Conservation (phyloP, 306 rosid species). For the Quercus alba region DNA sequence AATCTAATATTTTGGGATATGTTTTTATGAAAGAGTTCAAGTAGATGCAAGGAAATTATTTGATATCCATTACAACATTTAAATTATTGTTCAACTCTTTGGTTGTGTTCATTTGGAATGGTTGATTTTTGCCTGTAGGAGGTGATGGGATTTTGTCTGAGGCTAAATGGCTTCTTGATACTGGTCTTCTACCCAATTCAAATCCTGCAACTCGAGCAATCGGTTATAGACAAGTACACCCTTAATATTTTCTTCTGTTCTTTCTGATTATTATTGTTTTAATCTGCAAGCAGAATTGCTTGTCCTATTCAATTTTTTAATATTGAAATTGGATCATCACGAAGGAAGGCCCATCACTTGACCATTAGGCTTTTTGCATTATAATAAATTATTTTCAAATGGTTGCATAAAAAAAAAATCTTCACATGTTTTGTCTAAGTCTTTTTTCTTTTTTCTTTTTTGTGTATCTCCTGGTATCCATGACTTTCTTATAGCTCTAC, state of each 20-base stretch:
- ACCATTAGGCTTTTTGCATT: not conserved
- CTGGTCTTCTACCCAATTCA: conserved; percentile 81
- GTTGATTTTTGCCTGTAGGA: conserved; percentile 44
- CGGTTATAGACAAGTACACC: conserved; percentile 85
- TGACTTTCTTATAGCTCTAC: not conserved
- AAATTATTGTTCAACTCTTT: not conserved
- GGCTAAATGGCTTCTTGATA: conserved; percentile 86
- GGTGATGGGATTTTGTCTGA: conserved; percentile 70
- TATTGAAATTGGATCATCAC: not conserved
- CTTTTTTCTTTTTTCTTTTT: too few species aligned
- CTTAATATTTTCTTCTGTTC: conserved; percentile 4
- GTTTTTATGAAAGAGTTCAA: not conserved
- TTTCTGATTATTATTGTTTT: conserved; percentile 5
- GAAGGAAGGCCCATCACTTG: not conserved
- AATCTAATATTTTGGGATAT: not conserved
- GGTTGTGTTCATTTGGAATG: conserved; percentile 4
- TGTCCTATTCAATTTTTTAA: not conserved
- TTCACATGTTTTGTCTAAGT: not conserved
- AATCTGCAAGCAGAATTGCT: not conserved
- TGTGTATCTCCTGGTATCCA: not conserved
- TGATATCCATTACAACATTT: not conserved
- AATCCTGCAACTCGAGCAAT: conserved; percentile 86
- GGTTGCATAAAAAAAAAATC: too few species aligned
- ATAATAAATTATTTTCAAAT: not conserved
- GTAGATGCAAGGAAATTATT: not conserved